Evolutionary conservation across 2,329 filamentous ascomycete species (phyloP).

Genomic region (Coniella vitis): DNA sequence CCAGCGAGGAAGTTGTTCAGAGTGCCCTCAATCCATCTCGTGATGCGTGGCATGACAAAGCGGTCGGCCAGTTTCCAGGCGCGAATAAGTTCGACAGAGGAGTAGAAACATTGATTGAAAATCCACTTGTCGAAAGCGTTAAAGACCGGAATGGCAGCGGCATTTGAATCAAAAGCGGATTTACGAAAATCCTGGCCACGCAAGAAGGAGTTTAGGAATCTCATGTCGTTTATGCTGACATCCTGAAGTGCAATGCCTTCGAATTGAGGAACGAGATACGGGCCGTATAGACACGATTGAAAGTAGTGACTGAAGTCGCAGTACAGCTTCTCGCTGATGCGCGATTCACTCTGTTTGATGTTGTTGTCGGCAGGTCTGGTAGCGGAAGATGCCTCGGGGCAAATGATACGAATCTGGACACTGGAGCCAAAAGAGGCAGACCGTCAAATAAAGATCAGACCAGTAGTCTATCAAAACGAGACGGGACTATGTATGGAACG

Average conservation of each 20-base stretch:
- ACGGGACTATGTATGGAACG: too few species aligned
- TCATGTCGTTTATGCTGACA: not conserved
- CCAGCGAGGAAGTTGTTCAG: constrained; percentile 4
- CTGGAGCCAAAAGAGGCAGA: too few species aligned
- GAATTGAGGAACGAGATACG: not conserved
- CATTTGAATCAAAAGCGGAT: too few species aligned
- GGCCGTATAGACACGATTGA: not conserved
- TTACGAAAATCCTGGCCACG: too few species aligned
- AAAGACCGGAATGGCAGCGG: not conserved
- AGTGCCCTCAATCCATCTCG: not conserved
- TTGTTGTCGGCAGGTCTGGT: not conserved
- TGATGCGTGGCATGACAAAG: constrained; percentile 2
- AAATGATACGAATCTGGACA: constrained; percentile 1
- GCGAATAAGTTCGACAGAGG: constrained; percentile 1
- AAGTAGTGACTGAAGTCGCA: constrained; percentile 9
- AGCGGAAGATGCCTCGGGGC: not conserved
- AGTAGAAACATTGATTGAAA: too few species aligned
- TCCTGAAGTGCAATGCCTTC: constrained; percentile 1
- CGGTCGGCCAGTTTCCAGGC: constrained; percentile 5
- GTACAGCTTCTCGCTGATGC: constrained; percentile 4
- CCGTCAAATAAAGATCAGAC: too few species aligned
- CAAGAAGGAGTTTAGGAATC: not conserved
- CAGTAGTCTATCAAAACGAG: too few species aligned
- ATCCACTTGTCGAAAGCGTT: not conserved
- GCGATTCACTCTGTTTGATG: not conserved